phyloP scores from a whole-genome alignment of 371 early-diverging fungal species.

The Massospora cicadina region DNA sequence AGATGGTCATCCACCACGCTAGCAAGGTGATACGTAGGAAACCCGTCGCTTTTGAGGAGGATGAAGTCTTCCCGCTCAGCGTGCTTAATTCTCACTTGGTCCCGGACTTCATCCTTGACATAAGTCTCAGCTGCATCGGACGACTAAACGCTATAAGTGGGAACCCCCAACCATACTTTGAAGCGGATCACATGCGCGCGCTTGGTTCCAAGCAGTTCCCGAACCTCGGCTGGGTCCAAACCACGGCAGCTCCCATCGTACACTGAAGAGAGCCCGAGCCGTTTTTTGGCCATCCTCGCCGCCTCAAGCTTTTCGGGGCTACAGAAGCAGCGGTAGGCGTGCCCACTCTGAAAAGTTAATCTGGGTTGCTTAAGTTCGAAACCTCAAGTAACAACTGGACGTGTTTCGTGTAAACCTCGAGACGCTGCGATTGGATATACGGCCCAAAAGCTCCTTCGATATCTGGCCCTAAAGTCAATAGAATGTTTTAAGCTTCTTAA shows the following conservation, averaged over 20 bases:
- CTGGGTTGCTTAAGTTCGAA: not conserved
- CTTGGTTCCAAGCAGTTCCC: constrained; percentile 28
- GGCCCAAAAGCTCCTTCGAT: constrained; percentile 39
- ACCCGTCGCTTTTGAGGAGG: constrained; percentile 79
- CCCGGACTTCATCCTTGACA: constrained; percentile 62
- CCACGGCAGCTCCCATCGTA: constrained; percentile 72
- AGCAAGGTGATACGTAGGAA: constrained; percentile 88
- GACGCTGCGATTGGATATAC: constrained; percentile 61
- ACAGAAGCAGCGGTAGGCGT: constrained; percentile 89
- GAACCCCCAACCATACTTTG: constrained; percentile 23
- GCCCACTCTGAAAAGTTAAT: constrained; percentile 22
- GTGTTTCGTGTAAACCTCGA: constrained; percentile 44
- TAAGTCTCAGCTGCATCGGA: constrained; percentile 32
- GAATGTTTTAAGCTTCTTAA: not conserved
- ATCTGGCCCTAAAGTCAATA: constrained; percentile 27
- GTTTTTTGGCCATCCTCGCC: constrained; percentile 32
- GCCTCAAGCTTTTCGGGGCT: constrained; percentile 44
- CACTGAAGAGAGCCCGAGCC: constrained; percentile 32
- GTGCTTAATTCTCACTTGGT: constrained; percentile 44
- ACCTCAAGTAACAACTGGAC: constrained; percentile 47
- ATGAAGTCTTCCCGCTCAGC: constrained; percentile 72
- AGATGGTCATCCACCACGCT: constrained; percentile 86
- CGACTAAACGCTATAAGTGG: constrained; percentile 19
- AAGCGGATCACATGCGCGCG: constrained; percentile 53
- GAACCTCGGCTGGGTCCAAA: constrained; percentile 37